Base-by-base conservation (phyloP, 2,329 filamentous ascomycete species). In the Rhinocladiella similis region DNA sequence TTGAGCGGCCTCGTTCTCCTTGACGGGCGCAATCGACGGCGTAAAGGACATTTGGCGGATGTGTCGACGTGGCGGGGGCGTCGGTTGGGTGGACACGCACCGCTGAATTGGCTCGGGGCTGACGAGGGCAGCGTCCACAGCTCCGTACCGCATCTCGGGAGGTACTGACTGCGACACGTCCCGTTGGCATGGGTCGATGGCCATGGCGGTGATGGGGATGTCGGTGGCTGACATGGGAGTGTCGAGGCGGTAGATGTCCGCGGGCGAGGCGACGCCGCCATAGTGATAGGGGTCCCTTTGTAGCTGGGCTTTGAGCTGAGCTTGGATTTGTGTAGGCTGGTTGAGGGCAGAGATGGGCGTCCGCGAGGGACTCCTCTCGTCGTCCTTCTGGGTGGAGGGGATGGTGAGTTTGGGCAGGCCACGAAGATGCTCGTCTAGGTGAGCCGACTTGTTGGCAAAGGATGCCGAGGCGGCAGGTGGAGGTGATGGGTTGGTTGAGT, bases 171-270 rank as follows among this genome's bases (percentile, higher is more conserved):
- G 91, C 22, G 91, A 96, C 46, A 81, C 78, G 67, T 94, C 88
- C 49, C 93, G 88, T 43, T 87, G 81, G 29, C 96, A 79, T 5
- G 89, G 89, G 0, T 87, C 89, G 14, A 85, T 66, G 1, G 84
- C 83, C 42, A 92, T 78, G 2, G 87, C 82, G 1, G 90, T 94
- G 57, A 95, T 75, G 0, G 93, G 92, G 12, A 92, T 85, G 69
- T 97, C 93, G 80, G 93, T 87, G 68, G 96, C 91, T 1, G 92
- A 96, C 70, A 92, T 89, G 14, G 92, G 91, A 0, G 90, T 95
- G n/a, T 85, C 87, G 62, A 90, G 87, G 53, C 89, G 85, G 74
- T 91, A 92, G 41, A 87, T 82, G 48, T 80, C 77, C 0, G 81
- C 79, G 3, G 87, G 81, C 1, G 82, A 83, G 27, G 68, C 63